Evolutionary conservation across 2,329 filamentous ascomycete species (phyloP).

Genomic region (Pestalotiopsis sp.): DNA sequence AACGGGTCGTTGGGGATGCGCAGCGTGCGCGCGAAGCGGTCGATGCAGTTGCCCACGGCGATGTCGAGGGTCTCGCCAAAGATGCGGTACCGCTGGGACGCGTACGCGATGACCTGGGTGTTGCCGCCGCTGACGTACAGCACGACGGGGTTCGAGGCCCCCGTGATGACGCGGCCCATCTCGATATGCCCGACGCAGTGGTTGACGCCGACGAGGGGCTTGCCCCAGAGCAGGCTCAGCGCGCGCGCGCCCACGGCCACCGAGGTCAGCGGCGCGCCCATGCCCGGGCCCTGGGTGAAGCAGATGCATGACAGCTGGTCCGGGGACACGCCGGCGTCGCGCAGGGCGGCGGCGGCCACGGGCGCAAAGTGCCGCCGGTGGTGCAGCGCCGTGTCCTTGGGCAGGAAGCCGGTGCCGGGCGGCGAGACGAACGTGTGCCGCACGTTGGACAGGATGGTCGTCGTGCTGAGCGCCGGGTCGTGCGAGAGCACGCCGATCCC

Average conservation of each 20-base stretch:
- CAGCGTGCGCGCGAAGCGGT: constrained; percentile 90
- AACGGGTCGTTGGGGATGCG: constrained; percentile 94
- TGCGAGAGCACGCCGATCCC: constrained; percentile 92
- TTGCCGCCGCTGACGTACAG: constrained; percentile 96
- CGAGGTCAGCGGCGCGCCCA: constrained; percentile 89
- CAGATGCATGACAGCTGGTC: constrained; percentile 86
- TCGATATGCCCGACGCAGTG: constrained; percentile 99
- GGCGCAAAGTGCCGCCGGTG: constrained; percentile 84
- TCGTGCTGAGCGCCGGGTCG: constrained; percentile 53
- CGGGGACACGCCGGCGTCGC: constrained; percentile 63
- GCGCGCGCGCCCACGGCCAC: constrained; percentile 86
- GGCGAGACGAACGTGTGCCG: constrained; percentile 92
- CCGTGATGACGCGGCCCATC: constrained; percentile 94
- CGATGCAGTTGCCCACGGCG: constrained; percentile 95
- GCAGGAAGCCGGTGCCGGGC: constrained; percentile 90
- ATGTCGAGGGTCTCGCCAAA: constrained; percentile 98
- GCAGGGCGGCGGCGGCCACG: constrained; percentile 79
- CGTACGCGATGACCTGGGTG: constrained; percentile 97
- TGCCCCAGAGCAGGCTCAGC: constrained; percentile 80
- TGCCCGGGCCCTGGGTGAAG: constrained; percentile 93
- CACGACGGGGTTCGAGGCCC: constrained; percentile 88
- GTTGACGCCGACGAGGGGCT: constrained; percentile 92
- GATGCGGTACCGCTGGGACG: constrained; percentile 91
- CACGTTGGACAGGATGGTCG: constrained; percentile 85
- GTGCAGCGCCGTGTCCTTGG: constrained; percentile 93